These are phyloP conservation scores for Trichoderma asperelloides DNA, from an alignment of 495 filamentous ascomycete species.

Conservation along the genomic window DNA sequence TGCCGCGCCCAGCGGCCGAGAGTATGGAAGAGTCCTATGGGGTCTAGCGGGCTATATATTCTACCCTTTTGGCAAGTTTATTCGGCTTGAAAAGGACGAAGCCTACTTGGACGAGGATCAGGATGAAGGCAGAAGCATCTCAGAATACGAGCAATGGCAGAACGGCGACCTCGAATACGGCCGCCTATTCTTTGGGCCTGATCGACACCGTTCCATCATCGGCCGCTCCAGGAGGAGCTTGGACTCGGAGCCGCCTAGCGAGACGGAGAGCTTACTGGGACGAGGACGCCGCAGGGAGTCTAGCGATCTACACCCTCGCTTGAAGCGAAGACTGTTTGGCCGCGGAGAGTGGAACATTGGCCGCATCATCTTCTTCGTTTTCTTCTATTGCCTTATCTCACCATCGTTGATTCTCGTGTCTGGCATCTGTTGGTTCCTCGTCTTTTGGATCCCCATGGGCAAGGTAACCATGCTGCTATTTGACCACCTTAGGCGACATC, in stretches of 20 bases:
- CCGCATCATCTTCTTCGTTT: conserved; percentile 88
- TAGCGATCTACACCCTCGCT: conserved; percentile 42
- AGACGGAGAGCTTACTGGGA: conserved; percentile 84
- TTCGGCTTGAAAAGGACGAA: conserved; percentile 87
- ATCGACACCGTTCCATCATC: conserved; percentile 67
- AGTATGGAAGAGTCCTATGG: conserved; percentile 78
- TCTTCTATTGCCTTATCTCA: conserved; percentile 90
- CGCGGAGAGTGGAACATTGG: conserved; percentile 93
- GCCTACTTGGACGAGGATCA: conserved; percentile 92
- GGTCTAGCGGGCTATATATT: conserved; percentile 80
- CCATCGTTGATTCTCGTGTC: conserved; percentile 84
- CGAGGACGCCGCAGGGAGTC: conserved; percentile 31
- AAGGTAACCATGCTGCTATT: conserved; percentile 86
- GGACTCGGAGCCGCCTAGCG: conserved; percentile 63
- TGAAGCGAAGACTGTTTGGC: conserved; percentile 86
- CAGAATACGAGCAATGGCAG: conserved; percentile 99
- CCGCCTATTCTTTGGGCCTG: conserved; percentile 87
- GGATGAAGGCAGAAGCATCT: conserved; percentile 98
- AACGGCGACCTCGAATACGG: conserved; percentile 94
- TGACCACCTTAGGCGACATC: conserved; percentile 86
- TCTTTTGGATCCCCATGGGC: conserved; percentile 98
- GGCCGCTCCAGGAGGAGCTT: conserved; percentile 84
- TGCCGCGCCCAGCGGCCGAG: conserved; percentile 67
- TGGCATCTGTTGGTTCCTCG: conserved; percentile 84
- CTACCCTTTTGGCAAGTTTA: conserved; percentile 95